Base-by-base conservation (phyloP, 805 yeast genomes). In the Kodamaea leandrae region DNA sequence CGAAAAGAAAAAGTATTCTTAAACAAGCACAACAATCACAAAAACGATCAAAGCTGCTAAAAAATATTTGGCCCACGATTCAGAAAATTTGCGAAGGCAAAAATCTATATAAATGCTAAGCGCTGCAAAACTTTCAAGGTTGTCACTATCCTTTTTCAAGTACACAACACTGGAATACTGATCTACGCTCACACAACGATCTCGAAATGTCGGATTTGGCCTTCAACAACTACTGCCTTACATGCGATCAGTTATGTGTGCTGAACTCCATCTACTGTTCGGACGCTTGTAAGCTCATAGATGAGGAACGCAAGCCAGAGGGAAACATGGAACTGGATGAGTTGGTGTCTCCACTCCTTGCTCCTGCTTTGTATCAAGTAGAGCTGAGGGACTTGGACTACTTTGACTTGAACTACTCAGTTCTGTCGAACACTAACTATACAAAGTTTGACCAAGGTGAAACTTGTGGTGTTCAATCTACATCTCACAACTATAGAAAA, bases 401-500 rank as follows among this genome's bases (percentile, higher is more conserved):
- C 43, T 61, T 64, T 43, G 63, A 63, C 37, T 57, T 64, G 54
- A 63, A 64, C 48, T 64, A 64, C 53, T 49, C 61, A 7, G 58
- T 62, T 35, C 46, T 51, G 25, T 44, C 52, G 34, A 46, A 46
- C 25, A 47, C 50, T n/a, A 47, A 49, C 41, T 46, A 46, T 35
- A 37, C 49, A 17, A 35, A 26, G 23, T 17, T 26, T 20, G 39
- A 14, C 12, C 32, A 26, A 26, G 32, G 32, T 43, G 39, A 38
- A 29, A 39, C 20, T 6, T 30, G 34, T 16, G 39, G 50, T 45
- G 32, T 39, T 33, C 54, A 55, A 21, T 59, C 68, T 20, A 63
- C 71, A 19, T 58, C 65, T 26, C 65, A 63, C 41, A 65, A 65
- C 50, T 65, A 65, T 49, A 55, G 71, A 39, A 62, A 64, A 46